Percentiles rank a stretch among this genome's conserved stretches.
phyloP scores from a whole-genome alignment of 2,329 filamentous ascomycete genomes.

The Talaromyces sp. region DNA sequence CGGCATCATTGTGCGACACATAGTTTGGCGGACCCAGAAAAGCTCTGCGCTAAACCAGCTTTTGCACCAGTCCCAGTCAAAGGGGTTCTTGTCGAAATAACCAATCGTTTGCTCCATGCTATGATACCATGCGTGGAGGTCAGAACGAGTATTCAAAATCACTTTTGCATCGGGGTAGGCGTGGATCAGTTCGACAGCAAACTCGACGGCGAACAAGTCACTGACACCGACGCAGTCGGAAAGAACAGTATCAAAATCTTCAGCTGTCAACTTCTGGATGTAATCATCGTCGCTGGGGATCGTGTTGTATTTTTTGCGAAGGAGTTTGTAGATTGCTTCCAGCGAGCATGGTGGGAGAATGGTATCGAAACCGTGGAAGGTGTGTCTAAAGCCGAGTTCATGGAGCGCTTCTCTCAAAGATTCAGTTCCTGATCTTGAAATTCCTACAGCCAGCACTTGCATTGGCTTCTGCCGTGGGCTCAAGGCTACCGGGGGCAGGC shows the following conservation, averaged over 20 bases:
- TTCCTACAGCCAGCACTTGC: too few relatives aligned
- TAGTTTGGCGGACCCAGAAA: not conserved
- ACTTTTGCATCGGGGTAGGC: constrained; percentile 1
- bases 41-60: not conserved
- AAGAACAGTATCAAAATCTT: not conserved
- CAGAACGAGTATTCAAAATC: not conserved
- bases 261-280: not conserved
- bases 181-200: not conserved
- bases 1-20: not conserved
- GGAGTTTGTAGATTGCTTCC: too few relatives aligned
- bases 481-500: too few relatives aligned
- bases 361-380: too few relatives aligned
- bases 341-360: too few relatives aligned
- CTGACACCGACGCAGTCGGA: not conserved
- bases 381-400: too few relatives aligned
- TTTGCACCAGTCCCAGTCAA: not conserved
- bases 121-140: not conserved
- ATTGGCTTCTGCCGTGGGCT: too few relatives aligned
- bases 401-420: too few relatives aligned
- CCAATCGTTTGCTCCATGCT: not conserved
- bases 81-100: not conserved
- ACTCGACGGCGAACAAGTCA: not conserved
- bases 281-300: not conserved
- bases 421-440: too few relatives aligned
- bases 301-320: not conserved